Evolutionary conservation across 2,329 filamentous ascomycete genomes (phyloP), one percentile per base, ranked within the genome.

Genomic region (Eutypa lata): DNA sequence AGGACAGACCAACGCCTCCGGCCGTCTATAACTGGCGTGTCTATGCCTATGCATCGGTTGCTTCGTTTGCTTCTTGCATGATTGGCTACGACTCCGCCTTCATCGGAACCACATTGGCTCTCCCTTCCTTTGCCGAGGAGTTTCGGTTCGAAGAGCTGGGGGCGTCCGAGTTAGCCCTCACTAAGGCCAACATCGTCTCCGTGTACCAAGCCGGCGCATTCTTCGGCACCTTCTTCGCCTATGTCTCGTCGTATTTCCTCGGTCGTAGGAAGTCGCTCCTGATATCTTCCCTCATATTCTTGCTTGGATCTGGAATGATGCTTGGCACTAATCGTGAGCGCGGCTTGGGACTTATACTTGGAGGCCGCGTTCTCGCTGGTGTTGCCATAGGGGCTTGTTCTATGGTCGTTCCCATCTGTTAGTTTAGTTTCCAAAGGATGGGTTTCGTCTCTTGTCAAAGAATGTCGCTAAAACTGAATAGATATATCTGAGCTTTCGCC

Each of bases 181-280:
- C 88, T 47, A 86, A 84, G 63, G 76, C 86, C 62, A 93, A 92
- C 68, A 91, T 92, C 56, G 89, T 91, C 49, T 91, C 87, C 24
- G 82, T 88, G 50, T 92, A 90, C 73, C 90, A 93, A 70, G 90
- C 89, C 10, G 89, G 89, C 54, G 89, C 89, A 54, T 92, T 94
- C 74, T 92, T 93, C 61, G 90, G 90, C 48, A 83, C 86, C n/a
- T 72, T 91, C 40, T 79, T 81, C 54, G 87, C 84, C 52, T 91
- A 88, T 60, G 77, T 75, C 8, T 79, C 82, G 33, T 84, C 81
- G 28, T 84, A 87, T 73, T 89, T 80, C 66, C 73, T 87, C 56
- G 89, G 89, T 26, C 81, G 89, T 21, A 82, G 82, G 62, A 80
- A 77, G 65, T 86, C 83, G 21, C 75, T 92, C 2, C 73, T 84